A percentile compares a stretch with the other conserved stretches of the same genome.
Evolutionary conservation across 2,329 filamentous ascomycete species (phyloP).

Genomic region (Gnomoniopsis smithogilvyi): DNA sequence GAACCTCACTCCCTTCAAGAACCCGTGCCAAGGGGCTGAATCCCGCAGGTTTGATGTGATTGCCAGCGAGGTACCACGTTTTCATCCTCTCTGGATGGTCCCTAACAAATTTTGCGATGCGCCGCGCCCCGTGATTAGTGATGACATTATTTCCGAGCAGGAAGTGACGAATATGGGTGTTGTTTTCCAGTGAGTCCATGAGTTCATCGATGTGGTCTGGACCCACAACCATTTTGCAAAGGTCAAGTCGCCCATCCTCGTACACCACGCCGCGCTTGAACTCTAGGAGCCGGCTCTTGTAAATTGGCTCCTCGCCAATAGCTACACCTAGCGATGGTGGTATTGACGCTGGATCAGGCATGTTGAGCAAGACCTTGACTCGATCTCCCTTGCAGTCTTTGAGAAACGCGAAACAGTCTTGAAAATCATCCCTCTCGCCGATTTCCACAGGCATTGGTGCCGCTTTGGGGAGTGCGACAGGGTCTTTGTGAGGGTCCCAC

Average conservation of each 20-base stretch:
- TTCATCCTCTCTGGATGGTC: conserved; percentile 45
- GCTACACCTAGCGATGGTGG: background rate
- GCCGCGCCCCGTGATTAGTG: conserved; percentile 43
- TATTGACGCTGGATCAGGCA: background rate
- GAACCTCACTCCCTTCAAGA: conserved; percentile 37
- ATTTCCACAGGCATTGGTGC: background rate
- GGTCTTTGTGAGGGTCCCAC: background rate
- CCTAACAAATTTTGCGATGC: conserved; percentile 42
- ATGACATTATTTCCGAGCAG: conserved; percentile 54
- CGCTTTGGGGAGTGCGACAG: background rate
- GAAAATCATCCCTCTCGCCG: background rate
- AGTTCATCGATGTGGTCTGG: conserved; percentile 47
- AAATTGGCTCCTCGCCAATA: conserved; percentile 32
- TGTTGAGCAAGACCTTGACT: background rate
- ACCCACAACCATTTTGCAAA: conserved; percentile 54
- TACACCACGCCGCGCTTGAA: conserved; percentile 41
- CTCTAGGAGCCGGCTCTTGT: conserved; percentile 32
- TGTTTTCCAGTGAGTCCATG: conserved; percentile 45
- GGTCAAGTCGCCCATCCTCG: conserved; percentile 49
- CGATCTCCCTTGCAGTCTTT: background rate
- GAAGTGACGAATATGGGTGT: conserved; percentile 47
- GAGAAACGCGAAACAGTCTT: conserved; percentile 2
- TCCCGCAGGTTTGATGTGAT: conserved; percentile 44
- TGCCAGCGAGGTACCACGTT: conserved; percentile 55
- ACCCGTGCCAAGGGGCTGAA: conserved; percentile 41